Percentiles rank a stretch among this genome's conserved stretches.
Conservation (phyloP, 495 filamentous ascomycete species). For the Rusavskia elegans region DNA sequence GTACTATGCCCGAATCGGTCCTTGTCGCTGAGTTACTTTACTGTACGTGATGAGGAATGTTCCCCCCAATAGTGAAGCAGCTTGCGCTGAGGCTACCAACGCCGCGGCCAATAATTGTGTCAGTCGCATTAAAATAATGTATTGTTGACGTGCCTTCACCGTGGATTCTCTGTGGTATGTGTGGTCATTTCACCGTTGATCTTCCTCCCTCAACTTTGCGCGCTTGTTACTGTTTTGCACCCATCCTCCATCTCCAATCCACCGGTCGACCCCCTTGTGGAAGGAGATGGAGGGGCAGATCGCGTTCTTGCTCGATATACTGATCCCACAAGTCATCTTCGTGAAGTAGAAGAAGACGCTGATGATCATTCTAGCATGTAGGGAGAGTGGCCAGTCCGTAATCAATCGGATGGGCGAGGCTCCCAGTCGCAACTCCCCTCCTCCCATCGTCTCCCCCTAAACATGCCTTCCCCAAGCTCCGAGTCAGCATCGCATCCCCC, state of each 20-base stretch:
- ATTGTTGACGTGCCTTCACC: neutral
- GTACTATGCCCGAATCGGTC: no score
- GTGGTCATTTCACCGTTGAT: neutral
- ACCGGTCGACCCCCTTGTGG: neutral
- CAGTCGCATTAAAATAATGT: neutral
- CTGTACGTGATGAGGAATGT: neutral
- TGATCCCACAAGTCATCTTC: neutral
- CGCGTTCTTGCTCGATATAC: neutral
- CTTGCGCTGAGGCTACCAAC: neutral
- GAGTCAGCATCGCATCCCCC: slow-evolving; percentile 1
- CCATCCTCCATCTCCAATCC: neutral
- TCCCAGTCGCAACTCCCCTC: neutral
- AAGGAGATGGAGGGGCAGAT: neutral
- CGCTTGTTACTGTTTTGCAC: neutral
- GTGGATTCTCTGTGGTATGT: neutral
- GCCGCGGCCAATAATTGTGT: neutral
- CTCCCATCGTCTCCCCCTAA: neutral
- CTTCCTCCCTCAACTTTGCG: neutral
- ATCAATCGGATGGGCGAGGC: slow-evolving; percentile 5
- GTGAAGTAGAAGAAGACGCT: neutral
- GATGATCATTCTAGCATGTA: neutral
- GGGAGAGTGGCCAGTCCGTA: neutral
- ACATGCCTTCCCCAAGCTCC: slow-evolving; percentile 9
- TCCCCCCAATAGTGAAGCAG: neutral
- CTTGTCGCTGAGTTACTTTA: no score